Conservation (phyloP, 352 stramenopile species). For the Phytophthora foliorum region DNA sequence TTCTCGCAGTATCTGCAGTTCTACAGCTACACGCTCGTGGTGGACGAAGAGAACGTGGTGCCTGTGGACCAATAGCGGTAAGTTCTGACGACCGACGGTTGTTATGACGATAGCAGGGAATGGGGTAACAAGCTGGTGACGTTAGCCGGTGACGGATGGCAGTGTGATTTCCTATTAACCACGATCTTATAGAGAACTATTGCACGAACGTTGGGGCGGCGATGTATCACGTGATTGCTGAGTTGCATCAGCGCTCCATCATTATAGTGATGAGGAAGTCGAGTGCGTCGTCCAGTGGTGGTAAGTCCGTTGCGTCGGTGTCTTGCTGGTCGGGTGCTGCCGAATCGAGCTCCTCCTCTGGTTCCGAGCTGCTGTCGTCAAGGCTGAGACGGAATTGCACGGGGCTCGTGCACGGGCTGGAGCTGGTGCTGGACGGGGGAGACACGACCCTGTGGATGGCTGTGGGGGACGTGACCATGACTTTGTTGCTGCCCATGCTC, state of each 20-base stretch:
- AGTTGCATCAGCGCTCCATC: constrained; percentile 39
- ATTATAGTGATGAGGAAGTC: constrained; percentile 60
- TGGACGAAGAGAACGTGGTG: constrained; percentile 80
- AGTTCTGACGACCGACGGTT: not conserved
- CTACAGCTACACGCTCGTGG: constrained; percentile 84
- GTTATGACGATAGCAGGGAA: constrained; percentile 17
- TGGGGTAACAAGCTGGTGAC: constrained; percentile 5
- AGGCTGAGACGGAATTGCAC: constrained; percentile 24
- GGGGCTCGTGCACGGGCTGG: constrained; percentile 39
- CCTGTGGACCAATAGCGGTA: constrained; percentile 43
- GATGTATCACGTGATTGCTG: not conserved
- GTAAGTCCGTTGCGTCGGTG: constrained; percentile 33
- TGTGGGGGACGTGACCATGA: constrained; percentile 28
- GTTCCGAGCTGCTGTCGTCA: constrained; percentile 22
- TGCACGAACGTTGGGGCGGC: constrained; percentile 5
- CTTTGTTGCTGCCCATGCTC: constrained; percentile 41
- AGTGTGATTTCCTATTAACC: constrained; percentile 19
- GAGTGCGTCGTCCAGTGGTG: constrained; percentile 59
- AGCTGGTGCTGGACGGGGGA: constrained; percentile 30
- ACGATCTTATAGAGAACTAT: constrained; percentile 34
- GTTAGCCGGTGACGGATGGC: constrained; percentile 6
- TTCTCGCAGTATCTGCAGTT: constrained; percentile 90
- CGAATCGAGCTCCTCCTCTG: constrained; percentile 18
- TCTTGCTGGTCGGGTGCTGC: constrained; percentile 7
- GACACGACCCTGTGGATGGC: constrained; percentile 30